A percentile compares a stretch with the other conserved stretches of the same genome.
phyloP scores from a whole-genome alignment of 495 filamentous ascomycete species.

The Letharia lupina region DNA sequence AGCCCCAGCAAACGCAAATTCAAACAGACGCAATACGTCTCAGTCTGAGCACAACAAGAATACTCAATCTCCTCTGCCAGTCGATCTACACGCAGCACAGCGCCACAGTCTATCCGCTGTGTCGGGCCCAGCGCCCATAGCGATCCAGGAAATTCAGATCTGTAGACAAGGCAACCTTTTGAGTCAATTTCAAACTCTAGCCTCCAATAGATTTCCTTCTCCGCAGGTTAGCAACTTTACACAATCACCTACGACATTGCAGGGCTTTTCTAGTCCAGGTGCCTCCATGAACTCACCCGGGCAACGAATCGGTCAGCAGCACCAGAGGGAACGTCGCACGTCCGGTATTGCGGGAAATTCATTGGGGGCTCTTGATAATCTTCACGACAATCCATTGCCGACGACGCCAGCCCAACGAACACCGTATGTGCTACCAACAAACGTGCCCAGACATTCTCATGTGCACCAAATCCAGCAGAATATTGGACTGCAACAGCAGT shows the following conservation, averaged over 20 bases:
- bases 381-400: neutral
- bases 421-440: slow-evolving; percentile 2
- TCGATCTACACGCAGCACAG: neutral
- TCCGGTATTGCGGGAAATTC: neutral
- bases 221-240: neutral
- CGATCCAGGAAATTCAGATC: neutral
- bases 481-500: neutral
- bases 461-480: neutral
- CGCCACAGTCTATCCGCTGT: neutral
- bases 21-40: neutral
- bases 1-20: neutral
- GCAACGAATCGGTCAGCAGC: neutral
- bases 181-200: neutral
- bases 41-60: neutral
- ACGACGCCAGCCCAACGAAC: neutral
- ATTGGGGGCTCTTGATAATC: neutral
- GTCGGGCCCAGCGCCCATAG: neutral
- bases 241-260: slow-evolving; percentile 2
- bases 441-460: neutral
- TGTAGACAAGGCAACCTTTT: neutral
- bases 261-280: neutral
- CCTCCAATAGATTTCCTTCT: neutral
- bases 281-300: neutral
- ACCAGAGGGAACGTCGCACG: neutral
- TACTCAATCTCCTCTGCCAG: neutral